A percentile compares a stretch with the other conserved stretches of the same genome.
These are phyloP conservation scores for Alternaria ventricosa DNA, from an alignment of 2,329 filamentous ascomycete genomes.

Conservation along the genomic window DNA sequence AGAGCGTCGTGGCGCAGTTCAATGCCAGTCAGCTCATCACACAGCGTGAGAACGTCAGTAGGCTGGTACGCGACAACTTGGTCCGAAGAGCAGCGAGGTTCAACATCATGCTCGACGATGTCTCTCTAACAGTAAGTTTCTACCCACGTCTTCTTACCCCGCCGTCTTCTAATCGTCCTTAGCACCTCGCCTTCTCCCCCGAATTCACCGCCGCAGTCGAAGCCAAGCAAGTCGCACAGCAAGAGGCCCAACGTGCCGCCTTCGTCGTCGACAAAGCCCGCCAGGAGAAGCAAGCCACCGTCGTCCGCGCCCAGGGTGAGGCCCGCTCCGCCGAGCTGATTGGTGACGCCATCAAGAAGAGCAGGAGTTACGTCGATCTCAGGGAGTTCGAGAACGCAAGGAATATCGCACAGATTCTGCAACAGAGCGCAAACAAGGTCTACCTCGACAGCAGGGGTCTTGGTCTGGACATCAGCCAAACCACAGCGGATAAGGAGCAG, in stretches of 20 bases:
- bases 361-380: slow-evolving; percentile 92
- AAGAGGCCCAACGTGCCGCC: slow-evolving; percentile 95
- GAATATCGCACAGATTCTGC: slow-evolving; percentile 83
- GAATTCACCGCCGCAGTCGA: slow-evolving; percentile 73
- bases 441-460: slow-evolving; percentile 91
- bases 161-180: slow-evolving; percentile 28
- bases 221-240: slow-evolving; percentile 74
- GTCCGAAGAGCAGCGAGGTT: slow-evolving; percentile 90
- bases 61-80: slow-evolving; percentile 90
- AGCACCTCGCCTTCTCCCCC: slow-evolving; percentile 73
- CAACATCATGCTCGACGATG: slow-evolving; percentile 97
- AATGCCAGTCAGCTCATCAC: slow-evolving; percentile 98
- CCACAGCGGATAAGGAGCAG: slow-evolving; percentile 48
- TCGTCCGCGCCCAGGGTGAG: slow-evolving; percentile 98
- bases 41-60: slow-evolving; percentile 95
- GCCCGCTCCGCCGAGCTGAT: slow-evolving; percentile 97
- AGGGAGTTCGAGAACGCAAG: slow-evolving; percentile 98
- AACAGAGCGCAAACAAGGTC: slow-evolving; percentile 91
- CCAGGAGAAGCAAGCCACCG: slow-evolving; percentile 99
- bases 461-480: slow-evolving; percentile 79
- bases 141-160: background rate
- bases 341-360: slow-evolving; percentile 99
- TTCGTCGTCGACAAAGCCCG: slow-evolving; percentile 99
- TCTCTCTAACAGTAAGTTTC: slow-evolving; percentile 82
- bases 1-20: slow-evolving; percentile 98